Evolutionary conservation across 495 filamentous ascomycete genomes (phyloP).

Genomic region (Articulospora tetracladia): DNA sequence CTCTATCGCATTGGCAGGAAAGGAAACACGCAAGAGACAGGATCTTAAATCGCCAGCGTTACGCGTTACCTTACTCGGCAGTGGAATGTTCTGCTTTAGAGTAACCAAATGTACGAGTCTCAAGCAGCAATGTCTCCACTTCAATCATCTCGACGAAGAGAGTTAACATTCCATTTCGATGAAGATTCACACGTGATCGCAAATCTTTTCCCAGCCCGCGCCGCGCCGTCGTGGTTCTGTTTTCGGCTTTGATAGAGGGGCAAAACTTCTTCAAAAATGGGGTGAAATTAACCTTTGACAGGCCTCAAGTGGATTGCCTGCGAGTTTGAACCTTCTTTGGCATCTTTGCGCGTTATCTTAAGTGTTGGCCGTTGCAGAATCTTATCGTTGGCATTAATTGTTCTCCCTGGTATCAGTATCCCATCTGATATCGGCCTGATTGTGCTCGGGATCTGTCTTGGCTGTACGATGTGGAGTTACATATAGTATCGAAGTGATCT

Average conservation of each 20-base stretch:
- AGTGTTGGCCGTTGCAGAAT: not conserved
- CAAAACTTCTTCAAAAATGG: not conserved
- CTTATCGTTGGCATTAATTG: not conserved
- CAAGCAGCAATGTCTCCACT: no score
- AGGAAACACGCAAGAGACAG: no score
- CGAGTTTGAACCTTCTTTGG: not conserved
- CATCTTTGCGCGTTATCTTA: not conserved
- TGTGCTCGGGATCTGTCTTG: not conserved
- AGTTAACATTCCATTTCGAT: no score
- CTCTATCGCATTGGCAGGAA: no score
- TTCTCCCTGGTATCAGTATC: not conserved
- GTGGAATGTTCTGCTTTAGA: no score
- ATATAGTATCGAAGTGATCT: not conserved
- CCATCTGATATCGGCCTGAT: not conserved
- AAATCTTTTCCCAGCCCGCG: not conserved
- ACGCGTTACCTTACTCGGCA: no score
- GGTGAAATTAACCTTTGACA: not conserved
- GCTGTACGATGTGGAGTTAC: not conserved
- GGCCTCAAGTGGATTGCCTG: not conserved
- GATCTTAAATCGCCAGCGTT: no score
- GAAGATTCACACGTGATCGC: not conserved
- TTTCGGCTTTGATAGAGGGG: not conserved
- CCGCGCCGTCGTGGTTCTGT: not conserved
- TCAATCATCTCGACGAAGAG: no score
- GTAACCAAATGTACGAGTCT: no score